These are phyloP conservation scores for Cutaneotrichosporon dermatis DNA, from an alignment of 1,284 basidiomycete species.

Conservation along the genomic window DNA sequence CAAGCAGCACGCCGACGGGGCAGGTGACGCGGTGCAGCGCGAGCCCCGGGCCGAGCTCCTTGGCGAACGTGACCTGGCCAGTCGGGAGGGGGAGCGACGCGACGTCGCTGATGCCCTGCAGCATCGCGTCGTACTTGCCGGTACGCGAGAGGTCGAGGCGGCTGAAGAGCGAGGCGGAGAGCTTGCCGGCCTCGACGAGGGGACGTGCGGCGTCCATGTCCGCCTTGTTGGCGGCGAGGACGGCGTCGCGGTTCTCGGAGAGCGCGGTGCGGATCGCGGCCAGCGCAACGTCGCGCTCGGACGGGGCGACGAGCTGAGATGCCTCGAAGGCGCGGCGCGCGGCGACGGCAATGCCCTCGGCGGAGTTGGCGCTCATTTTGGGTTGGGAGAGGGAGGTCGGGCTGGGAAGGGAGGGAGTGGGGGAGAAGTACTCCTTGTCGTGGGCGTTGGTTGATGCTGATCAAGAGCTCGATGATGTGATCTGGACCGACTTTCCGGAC, in stretches of 20 bases:
- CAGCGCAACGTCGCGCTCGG: conserved; percentile 68
- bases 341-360: conserved; percentile 57
- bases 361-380: neutral
- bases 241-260: conserved; percentile 59
- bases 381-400: neutral
- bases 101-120: conserved; percentile 85
- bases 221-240: conserved; percentile 71
- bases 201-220: conserved; percentile 74
- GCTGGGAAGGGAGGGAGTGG: too few species aligned
- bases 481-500: conserved; percentile 1
- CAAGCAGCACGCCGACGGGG: conserved; percentile 91
- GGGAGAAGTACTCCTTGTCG: too few species aligned
- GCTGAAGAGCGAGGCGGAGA: conserved; percentile 74
- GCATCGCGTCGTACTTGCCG: conserved; percentile 92
- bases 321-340: conserved; percentile 78
- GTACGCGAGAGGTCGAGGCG: conserved; percentile 77
- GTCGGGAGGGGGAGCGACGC: conserved; percentile 79
- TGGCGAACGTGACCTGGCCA: conserved; percentile 81
- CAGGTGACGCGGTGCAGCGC: conserved; percentile 92
- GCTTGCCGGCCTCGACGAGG: conserved; percentile 74
- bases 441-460: neutral
- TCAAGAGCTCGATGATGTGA: neutral
- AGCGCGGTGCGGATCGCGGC: conserved; percentile 65
- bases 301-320: conserved; percentile 69
- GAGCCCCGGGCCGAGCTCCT: conserved; percentile 75